Evolutionary conservation across 2,329 filamentous ascomycete species (phyloP).

Genomic region (Nigrospora sphaerica): DNA sequence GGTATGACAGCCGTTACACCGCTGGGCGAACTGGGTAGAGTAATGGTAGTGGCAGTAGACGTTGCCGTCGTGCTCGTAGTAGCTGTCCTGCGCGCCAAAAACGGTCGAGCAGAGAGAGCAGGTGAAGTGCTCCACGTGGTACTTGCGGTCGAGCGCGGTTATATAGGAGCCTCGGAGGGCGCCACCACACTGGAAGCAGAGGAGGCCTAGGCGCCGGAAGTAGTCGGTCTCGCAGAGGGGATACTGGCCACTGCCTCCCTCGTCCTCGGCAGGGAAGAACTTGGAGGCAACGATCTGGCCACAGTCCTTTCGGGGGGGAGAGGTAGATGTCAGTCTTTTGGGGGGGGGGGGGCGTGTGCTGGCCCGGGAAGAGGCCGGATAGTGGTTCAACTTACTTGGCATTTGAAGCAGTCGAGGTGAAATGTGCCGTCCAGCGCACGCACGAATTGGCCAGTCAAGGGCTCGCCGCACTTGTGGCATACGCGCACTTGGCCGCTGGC

Average conservation of each 20-base stretch:
- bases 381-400: constrained; percentile 58
- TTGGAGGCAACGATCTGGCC: constrained; percentile 96
- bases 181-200: constrained; percentile 88
- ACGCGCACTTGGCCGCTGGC: constrained; percentile 55
- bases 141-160: constrained; percentile 93
- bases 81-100: constrained; percentile 97
- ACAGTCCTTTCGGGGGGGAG: constrained; percentile 62
- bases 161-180: constrained; percentile 96
- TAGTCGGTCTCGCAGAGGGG: constrained; percentile 98
- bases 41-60: constrained; percentile 99
- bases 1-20: constrained; percentile 94
- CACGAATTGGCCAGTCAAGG: constrained; percentile 91
- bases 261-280: constrained; percentile 94
- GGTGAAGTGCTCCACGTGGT: constrained; percentile 98
- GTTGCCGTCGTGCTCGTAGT: constrained; percentile 94
- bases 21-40: constrained; percentile 91
- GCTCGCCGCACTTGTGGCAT: constrained; percentile 83
- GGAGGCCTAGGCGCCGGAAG: constrained; percentile 81
- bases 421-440: constrained; percentile 88
- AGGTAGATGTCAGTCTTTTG: constrained; percentile 12
- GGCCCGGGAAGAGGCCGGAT: too few species aligned
- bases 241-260: constrained; percentile 79
- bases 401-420: constrained; percentile 97
- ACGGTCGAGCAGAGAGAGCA: constrained; percentile 95
- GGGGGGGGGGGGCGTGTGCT: not conserved